Evolutionary conservation across 2,329 filamentous ascomycete genomes (phyloP).

Genomic region (Fusarium goolgardi): DNA sequence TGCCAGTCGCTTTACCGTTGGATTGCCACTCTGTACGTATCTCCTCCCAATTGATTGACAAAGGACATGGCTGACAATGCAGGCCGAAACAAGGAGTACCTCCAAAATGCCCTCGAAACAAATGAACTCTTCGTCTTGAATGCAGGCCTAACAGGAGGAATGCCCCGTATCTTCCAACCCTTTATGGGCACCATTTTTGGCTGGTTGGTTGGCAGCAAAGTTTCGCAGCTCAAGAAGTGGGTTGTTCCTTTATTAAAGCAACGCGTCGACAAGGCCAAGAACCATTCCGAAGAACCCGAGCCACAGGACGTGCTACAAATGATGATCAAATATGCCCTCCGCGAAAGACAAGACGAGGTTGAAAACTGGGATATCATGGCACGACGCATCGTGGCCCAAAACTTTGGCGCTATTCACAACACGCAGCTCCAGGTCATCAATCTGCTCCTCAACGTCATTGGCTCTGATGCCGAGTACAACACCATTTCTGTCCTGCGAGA

Average conservation of each 20-base stretch:
- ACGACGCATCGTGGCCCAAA: conserved; percentile 49
- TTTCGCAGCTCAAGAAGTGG: conserved; percentile 47
- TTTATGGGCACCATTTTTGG: conserved; percentile 47
- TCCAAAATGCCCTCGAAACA: conserved; percentile 47
- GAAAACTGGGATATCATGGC: conserved; percentile 47
- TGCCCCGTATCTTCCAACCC: conserved; percentile 50
- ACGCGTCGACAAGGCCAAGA: conserved; percentile 20
- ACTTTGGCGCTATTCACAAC: conserved; percentile 56
- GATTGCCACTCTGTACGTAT: conserved; percentile 49
- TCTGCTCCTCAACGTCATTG: conserved; percentile 53
- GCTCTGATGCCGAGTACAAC: conserved; percentile 52
- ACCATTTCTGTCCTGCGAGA: conserved; percentile 54
- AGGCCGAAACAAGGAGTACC: conserved; percentile 53
- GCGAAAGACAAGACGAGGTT: conserved; percentile 54
- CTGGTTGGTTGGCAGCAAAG: conserved; percentile 36
- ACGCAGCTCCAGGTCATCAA: conserved; percentile 56
- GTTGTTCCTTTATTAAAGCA: conserved; percentile 41
- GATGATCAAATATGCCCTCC: conserved; percentile 55
- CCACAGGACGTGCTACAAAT: conserved; percentile 57
- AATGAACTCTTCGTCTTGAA: conserved; percentile 50
- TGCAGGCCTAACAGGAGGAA: conserved; percentile 49
- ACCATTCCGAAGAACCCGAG: conserved; percentile 30
- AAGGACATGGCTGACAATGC: neutral
- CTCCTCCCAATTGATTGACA: fast-evolving
- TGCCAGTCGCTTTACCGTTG: conserved; percentile 50